These are phyloP conservation scores for Solanum clarkiae DNA, from an alignment of 257 asterid species.

Conservation along the genomic window DNA sequence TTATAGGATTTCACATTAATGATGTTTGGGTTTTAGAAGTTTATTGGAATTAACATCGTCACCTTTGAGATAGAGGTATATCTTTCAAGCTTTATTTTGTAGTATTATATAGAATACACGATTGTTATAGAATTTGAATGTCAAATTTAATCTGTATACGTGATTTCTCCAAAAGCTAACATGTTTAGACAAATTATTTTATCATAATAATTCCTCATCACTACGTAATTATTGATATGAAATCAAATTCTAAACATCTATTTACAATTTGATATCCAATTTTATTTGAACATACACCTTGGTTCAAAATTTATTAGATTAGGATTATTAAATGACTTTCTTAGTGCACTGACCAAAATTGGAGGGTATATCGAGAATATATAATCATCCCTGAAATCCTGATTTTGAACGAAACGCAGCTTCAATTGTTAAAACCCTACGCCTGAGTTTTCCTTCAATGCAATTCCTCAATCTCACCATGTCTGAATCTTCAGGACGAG, in stretches of 20 bases:
- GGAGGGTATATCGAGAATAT: too few relatives aligned
- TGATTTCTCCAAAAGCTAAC: neutral
- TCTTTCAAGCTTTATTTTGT: too few relatives aligned
- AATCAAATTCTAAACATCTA: neutral
- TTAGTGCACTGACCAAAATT: neutral
- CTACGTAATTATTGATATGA: neutral
- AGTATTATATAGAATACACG: neutral
- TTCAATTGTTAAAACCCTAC: neutral
- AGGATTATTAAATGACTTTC: too few relatives aligned
- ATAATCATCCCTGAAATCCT: too few relatives aligned
- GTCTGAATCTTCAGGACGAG: neutral
- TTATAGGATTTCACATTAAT: neutral
- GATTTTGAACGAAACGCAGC: neutral
- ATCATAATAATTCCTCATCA: neutral
- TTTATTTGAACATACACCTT: neutral
- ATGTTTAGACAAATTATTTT: neutral
- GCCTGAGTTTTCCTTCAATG: neutral
- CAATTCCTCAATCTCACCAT: neutral
- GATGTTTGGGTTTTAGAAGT: neutral
- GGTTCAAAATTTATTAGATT: neutral
- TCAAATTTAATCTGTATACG: neutral
- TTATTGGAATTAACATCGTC: too few relatives aligned
- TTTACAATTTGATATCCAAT: neutral
- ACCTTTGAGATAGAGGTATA: too few relatives aligned
- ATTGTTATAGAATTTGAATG: neutral